Evolutionary conservation across 2,329 filamentous ascomycete species (phyloP).

Genomic region (Helotiales sp.): DNA sequence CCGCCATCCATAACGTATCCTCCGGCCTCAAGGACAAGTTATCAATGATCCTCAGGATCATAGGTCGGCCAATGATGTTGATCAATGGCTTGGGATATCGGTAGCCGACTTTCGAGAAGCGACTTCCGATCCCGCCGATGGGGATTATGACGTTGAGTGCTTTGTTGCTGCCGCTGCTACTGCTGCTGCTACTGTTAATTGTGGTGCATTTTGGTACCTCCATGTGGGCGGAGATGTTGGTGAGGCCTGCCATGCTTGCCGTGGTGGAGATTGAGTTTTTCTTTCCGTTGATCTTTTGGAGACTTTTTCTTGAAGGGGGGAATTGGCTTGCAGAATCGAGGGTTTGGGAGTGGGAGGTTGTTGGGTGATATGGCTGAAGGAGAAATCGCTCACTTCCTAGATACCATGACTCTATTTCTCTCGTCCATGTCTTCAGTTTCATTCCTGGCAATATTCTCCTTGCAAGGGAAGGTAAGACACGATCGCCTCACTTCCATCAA

Average conservation of each 20-base stretch:
- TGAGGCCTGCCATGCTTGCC: neutral
- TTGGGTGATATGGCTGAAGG: neutral
- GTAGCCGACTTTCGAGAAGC: constrained; percentile 32
- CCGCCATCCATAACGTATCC: constrained; percentile 21
- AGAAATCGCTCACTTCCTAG: neutral
- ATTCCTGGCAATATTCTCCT: neutral
- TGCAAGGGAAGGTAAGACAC: neutral
- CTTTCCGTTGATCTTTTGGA: too few species aligned
- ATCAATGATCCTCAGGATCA: constrained; percentile 17
- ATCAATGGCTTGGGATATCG: constrained; percentile 19
- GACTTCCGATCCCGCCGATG: constrained; percentile 43
- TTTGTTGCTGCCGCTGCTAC: neutral
- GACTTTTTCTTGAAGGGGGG: too few species aligned
- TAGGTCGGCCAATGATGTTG: constrained; percentile 19
- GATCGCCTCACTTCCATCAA: neutral
- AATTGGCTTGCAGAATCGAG: too few species aligned
- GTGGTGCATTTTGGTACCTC: neutral
- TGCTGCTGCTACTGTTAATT: constrained; percentile 17
- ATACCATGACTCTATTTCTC: neutral
- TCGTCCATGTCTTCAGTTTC: neutral
- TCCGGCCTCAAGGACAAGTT: constrained; percentile 12
- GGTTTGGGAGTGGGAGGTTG: neutral
- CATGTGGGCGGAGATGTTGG: neutral
- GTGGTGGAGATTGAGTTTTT: neutral
- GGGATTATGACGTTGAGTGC: constrained; percentile 44